Evolutionary conservation across 2,329 filamentous ascomycete genomes (phyloP).

Genomic region (Scedosporium apiospermum): DNA sequence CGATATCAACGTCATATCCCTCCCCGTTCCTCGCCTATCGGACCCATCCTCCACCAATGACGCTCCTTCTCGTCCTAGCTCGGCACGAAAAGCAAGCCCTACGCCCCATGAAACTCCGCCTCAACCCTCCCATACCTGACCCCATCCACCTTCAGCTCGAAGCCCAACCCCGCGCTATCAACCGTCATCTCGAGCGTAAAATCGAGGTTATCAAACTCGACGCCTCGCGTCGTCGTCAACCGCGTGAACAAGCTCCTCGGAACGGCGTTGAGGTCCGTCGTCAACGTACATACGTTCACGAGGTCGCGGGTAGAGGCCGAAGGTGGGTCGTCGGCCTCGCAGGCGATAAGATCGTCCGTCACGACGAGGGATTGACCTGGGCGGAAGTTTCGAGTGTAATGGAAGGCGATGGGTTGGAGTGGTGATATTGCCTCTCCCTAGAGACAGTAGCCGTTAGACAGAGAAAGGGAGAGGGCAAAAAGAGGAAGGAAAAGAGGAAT

Average conservation of each 20-base stretch:
- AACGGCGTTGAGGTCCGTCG: conserved; percentile 69
- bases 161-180: conserved; percentile 65
- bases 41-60: background rate
- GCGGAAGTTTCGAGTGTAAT: conserved; percentile 78
- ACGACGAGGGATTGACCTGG: conserved; percentile 69
- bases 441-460: background rate
- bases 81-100: background rate
- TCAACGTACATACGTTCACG: conserved; percentile 67
- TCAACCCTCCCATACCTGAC: conserved; percentile 68
- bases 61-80: background rate
- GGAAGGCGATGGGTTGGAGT: conserved; percentile 66
- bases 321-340: conserved; percentile 58
- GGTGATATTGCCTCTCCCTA: conserved; percentile 68
- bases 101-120: conserved; percentile 59
- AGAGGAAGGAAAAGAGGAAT: conserved; percentile 10
- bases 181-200: conserved; percentile 79
- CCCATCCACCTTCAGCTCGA: conserved; percentile 71
- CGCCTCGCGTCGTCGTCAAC: conserved; percentile 66
- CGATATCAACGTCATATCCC: background rate
- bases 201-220: conserved; percentile 75
- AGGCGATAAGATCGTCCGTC: conserved; percentile 71
- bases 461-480: background rate
- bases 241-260: conserved; percentile 65
- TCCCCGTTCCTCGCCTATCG: background rate
- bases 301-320: conserved; percentile 50